Evolutionary conservation across 169 alveolate species (phyloP).

Genomic region (Plasmodium knowlesi): DNA sequence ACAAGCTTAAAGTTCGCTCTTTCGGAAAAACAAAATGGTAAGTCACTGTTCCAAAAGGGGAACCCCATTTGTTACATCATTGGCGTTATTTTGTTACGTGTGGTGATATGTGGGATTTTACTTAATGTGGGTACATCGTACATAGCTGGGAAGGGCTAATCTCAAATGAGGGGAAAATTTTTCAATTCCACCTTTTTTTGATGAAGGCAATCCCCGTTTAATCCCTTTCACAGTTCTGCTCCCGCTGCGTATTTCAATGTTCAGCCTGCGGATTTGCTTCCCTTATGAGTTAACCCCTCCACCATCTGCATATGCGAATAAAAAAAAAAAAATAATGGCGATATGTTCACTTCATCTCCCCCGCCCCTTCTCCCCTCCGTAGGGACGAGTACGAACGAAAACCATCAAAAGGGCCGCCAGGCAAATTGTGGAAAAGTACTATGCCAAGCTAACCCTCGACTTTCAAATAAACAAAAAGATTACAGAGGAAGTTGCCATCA

Average conservation of each 20-base stretch:
- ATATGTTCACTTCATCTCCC: background rate
- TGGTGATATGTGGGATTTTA: background rate
- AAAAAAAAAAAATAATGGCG: background rate
- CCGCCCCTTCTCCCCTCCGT: constrained; percentile 23
- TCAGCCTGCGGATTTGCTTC: background rate
- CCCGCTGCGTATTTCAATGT: background rate
- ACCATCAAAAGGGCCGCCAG: constrained; percentile 99
- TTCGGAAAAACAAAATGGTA: background rate
- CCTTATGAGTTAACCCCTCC: background rate
- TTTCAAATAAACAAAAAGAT: constrained; percentile 99
- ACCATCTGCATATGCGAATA: background rate
- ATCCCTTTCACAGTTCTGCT: background rate
- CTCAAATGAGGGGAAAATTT: background rate
- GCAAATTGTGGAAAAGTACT: constrained; percentile 98
- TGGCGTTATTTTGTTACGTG: background rate
- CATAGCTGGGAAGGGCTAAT: background rate
- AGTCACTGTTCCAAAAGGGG: background rate
- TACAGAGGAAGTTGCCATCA: constrained; percentile 98
- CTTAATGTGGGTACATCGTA: background rate
- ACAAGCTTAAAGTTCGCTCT: background rate
- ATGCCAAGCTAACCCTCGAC: constrained; percentile 96
- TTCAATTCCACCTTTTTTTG: background rate
- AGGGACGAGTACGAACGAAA: constrained; percentile 99
- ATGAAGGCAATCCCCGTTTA: background rate
- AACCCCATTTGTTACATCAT: background rate